Percentiles rank a stretch among this genome's conserved stretches.
Conservation (phyloP, 139 green algal species). For the Chlorella sorokiniana region DNA sequence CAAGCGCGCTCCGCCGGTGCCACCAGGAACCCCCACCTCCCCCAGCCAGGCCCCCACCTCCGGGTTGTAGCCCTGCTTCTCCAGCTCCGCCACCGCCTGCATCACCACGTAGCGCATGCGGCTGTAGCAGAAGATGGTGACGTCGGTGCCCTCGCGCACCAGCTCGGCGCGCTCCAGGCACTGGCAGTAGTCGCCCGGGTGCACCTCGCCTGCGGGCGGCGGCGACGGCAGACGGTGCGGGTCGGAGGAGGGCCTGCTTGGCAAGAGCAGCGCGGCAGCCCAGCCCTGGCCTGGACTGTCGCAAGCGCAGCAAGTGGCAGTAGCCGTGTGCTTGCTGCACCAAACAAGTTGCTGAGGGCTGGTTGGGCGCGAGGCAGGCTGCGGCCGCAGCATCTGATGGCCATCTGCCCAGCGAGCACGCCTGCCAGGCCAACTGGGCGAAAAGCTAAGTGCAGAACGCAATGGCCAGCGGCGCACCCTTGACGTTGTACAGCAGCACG, state of each 20-base stretch:
- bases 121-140: slow-evolving; percentile 95
- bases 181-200: slow-evolving; percentile 73
- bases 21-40: no score
- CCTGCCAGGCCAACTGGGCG: neutral
- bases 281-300: no score
- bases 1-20: no score
- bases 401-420: neutral
- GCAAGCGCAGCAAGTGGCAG: no score
- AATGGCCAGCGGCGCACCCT: slow-evolving; percentile 59
- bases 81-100: slow-evolving; percentile 70
- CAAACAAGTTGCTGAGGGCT: no score
- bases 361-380: no score
- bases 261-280: no score
- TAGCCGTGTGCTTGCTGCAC: no score
- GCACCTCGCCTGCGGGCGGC: slow-evolving; percentile 44
- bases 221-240: neutral
- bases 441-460: neutral
- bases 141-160: slow-evolving; percentile 83
- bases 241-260: neutral
- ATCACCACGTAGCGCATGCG: slow-evolving; percentile 96
- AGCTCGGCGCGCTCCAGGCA: slow-evolving; percentile 83
- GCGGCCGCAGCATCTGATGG: neutral
- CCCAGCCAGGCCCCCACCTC: no score
- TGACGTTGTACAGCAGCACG: slow-evolving; percentile 97
- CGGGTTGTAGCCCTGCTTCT: slow-evolving; percentile 82